phyloP scores from a whole-genome alignment of 2,329 filamentous ascomycete genomes.

The Hymenoscyphus albidus region DNA sequence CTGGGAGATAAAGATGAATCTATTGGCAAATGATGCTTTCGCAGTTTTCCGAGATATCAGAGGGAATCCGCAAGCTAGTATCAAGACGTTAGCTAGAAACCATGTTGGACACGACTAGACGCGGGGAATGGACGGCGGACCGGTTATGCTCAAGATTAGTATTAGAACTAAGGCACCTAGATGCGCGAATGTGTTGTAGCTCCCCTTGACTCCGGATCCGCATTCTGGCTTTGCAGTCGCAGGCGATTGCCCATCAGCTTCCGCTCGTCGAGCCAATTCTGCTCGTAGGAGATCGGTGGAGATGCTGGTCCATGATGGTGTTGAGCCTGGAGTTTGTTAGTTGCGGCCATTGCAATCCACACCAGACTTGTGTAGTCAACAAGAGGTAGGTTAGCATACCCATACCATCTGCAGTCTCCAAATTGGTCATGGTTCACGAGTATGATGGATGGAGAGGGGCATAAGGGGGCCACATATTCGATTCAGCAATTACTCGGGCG shows the following conservation, averaged over 20 bases:
- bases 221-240: slow-evolving; percentile 42
- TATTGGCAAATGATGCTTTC: slow-evolving; percentile 25
- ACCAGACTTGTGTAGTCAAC: not conserved
- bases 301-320: slow-evolving; percentile 28
- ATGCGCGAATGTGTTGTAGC: slow-evolving; percentile 54
- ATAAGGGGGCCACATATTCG: not conserved
- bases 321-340: slow-evolving; percentile 14
- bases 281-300: slow-evolving; percentile 40
- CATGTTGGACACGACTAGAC: not conserved
- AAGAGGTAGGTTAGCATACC: not conserved
- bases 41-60: slow-evolving; percentile 33
- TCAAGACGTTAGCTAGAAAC: not conserved
- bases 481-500: not conserved
- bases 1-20: slow-evolving; percentile 52
- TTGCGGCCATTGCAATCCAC: not conserved
- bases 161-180: slow-evolving; percentile 56
- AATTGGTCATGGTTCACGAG: slow-evolving; percentile 6
- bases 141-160: slow-evolving; percentile 50
- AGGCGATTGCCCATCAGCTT: slow-evolving; percentile 27
- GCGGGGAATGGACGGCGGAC: slow-evolving; percentile 29
- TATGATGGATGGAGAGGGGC: not conserved
- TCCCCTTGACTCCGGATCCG: slow-evolving; percentile 45
- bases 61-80: slow-evolving; percentile 36
- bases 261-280: slow-evolving; percentile 47
- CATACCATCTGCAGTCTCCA: slow-evolving; percentile 4